Conservation (phyloP, 2,329 filamentous ascomycete genomes). For the Fusarium praegraminearum region DNA sequence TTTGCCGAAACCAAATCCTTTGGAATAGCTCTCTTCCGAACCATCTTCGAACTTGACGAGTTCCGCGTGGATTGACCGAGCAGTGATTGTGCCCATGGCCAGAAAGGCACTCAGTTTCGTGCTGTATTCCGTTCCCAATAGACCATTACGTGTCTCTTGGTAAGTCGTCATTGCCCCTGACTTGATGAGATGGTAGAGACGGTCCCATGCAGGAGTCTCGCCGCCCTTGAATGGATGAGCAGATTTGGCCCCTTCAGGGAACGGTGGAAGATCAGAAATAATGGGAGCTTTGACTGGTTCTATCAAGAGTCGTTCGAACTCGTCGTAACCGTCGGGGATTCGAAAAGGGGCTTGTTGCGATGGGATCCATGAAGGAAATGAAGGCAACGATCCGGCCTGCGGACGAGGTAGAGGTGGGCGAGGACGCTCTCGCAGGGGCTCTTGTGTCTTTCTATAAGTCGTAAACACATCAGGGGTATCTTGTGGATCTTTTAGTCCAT, state of each 20-base stretch:
- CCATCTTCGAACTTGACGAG: constrained; percentile 78
- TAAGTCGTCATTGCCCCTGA: constrained; percentile 73
- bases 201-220: constrained; percentile 68
- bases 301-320: constrained; percentile 65
- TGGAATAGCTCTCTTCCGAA: constrained; percentile 54
- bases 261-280: constrained; percentile 63
- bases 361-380: constrained; percentile 64
- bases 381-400: constrained; percentile 63
- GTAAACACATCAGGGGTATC: constrained; percentile 69
- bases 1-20: constrained; percentile 69
- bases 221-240: constrained; percentile 78
- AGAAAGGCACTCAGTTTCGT: constrained; percentile 82
- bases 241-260: constrained; percentile 65
- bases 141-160: constrained; percentile 77
- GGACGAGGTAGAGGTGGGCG: constrained; percentile 68
- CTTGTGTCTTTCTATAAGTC: constrained; percentile 77
- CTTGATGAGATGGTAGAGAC: constrained; percentile 70
- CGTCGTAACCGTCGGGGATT: constrained; percentile 68
- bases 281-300: constrained; percentile 63
- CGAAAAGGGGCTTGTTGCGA: constrained; percentile 71
- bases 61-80: constrained; percentile 77
- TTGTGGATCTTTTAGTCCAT: no score
- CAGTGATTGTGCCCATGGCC: constrained; percentile 77
- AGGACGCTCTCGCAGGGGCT: constrained; percentile 75
- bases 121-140: constrained; percentile 77